These are phyloP conservation scores for Penicillium cinerascens DNA, from an alignment of 495 filamentous ascomycete genomes.

Conservation along the genomic window DNA sequence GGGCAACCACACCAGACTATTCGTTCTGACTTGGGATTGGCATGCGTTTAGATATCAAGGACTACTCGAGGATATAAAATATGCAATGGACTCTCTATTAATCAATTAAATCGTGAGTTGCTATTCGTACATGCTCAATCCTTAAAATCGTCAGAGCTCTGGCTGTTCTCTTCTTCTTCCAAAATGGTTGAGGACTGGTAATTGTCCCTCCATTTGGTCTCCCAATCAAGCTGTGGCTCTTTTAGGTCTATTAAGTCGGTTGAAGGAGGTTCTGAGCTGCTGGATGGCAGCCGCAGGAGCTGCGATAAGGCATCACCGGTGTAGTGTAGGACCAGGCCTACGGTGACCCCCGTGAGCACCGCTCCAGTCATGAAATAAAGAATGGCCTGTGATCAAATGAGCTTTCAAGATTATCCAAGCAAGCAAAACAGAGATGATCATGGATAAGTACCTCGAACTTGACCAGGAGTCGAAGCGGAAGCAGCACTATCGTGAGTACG, in stretches of 20 bases:
- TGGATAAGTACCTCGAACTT: slow-evolving; percentile 58
- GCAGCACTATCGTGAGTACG: slow-evolving; percentile 30
- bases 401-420: slow-evolving; percentile 1
- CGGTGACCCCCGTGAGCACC: slow-evolving; percentile 15
- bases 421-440: not conserved
- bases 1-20: too few relatives aligned
- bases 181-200: slow-evolving; percentile 58
- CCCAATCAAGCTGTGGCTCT: slow-evolving; percentile 32
- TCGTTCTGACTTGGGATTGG: too few relatives aligned
- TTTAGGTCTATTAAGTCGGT: slow-evolving; percentile 8
- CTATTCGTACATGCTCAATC: not conserved
- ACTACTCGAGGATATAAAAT: too few relatives aligned
- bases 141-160: slow-evolving; percentile 19
- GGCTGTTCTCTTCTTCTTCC: slow-evolving; percentile 57
- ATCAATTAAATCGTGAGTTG: too few relatives aligned
- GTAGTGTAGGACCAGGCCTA: slow-evolving; percentile 20
- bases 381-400: slow-evolving; percentile 16
- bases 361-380: slow-evolving; percentile 24
- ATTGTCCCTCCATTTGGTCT: slow-evolving; percentile 28
- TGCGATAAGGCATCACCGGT: slow-evolving; percentile 15
- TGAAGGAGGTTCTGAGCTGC: slow-evolving; percentile 3
- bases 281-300: slow-evolving; percentile 11
- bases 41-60: too few relatives aligned
- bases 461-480: slow-evolving; percentile 45
- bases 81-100: too few relatives aligned